Evolutionary conservation across 495 filamentous ascomycete species (phyloP).

Genomic region (Lineolata rhizophorae): DNA sequence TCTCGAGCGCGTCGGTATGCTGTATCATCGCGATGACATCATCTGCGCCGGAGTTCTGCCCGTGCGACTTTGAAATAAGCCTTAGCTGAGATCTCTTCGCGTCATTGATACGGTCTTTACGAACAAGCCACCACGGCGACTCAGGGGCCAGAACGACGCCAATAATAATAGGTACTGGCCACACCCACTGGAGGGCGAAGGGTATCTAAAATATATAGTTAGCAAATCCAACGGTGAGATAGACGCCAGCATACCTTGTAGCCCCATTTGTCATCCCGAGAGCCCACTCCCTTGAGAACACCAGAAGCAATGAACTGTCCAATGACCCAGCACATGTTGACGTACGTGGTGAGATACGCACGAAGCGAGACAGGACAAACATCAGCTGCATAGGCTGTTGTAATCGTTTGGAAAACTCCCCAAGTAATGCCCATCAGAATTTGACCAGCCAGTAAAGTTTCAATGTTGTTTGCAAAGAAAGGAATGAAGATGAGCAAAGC

Average conservation of each 20-base stretch:
- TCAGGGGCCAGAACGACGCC: conserved; percentile 19
- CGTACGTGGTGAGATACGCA: conserved; percentile 13
- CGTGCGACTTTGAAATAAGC: conserved; percentile 13
- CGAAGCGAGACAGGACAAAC: conserved; percentile 12
- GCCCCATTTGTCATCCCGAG: conserved; percentile 15
- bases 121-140: conserved; percentile 21
- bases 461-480: conserved; percentile 13
- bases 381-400: conserved; percentile 16
- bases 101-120: conserved; percentile 15
- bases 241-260: conserved; percentile 9
- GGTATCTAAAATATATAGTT: conserved; percentile 18
- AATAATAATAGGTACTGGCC: conserved; percentile 18
- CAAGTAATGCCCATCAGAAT: conserved; percentile 13
- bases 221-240: too few relatives aligned
- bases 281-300: conserved; percentile 14
- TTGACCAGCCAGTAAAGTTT: conserved; percentile 10
- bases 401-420: conserved; percentile 16
- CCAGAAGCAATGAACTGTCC: conserved; percentile 18
- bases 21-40: conserved; percentile 19
- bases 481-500: conserved; percentile 14
- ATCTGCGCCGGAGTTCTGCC: conserved; percentile 18
- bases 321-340: conserved; percentile 21
- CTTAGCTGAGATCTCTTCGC: conserved; percentile 17
- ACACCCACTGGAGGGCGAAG: conserved; percentile 22
- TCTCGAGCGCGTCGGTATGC: conserved; percentile 18